phyloP scores from a whole-genome alignment of 1,139 yeast genomes.

The Magnusiomyces magnusii region DNA sequence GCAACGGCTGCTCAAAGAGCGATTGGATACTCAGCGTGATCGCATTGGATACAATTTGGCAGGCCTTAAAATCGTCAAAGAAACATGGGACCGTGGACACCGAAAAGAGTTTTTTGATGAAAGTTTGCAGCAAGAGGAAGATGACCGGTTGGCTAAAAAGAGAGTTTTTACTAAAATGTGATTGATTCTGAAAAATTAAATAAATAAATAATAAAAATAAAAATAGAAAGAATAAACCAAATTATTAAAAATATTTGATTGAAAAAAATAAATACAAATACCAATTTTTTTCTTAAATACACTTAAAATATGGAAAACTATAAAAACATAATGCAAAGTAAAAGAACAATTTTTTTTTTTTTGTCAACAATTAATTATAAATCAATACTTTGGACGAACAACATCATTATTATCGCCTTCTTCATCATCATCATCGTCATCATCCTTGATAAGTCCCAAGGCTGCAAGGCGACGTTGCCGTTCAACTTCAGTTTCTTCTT shows the following conservation, averaged over 20 bases:
- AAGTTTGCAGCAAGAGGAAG: constrained; percentile 47
- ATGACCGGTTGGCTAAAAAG: constrained; percentile 54
- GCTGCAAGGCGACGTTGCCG: constrained; percentile 75
- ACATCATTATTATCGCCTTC: constrained; percentile 10
- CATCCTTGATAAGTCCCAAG: constrained; percentile 52
- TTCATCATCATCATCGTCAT: constrained; percentile 22
- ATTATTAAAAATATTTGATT: too few relatives aligned
- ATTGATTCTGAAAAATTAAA: neutral
- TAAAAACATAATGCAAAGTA: neutral
- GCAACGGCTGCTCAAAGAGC: constrained; percentile 31
- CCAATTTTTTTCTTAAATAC: constrained; percentile 1
- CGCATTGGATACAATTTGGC: constrained; percentile 82
- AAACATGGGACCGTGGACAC: constrained; percentile 75
- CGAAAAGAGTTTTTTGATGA: constrained; percentile 68
- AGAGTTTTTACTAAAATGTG: constrained; percentile 44
- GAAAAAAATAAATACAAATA: neutral
- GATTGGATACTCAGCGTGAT: constrained; percentile 45
- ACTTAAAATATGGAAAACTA: neutral
- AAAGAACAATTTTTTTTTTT: neutral
- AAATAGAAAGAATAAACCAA: neutral
- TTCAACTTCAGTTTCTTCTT: constrained; percentile 62
- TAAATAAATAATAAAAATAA: too few relatives aligned
- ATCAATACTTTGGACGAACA: neutral
- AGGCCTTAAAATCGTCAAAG: constrained; percentile 65
- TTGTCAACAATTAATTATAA: neutral